Conservation (phyloP, 2,329 filamentous ascomycete genomes). For the Fusarium sp. region DNA sequence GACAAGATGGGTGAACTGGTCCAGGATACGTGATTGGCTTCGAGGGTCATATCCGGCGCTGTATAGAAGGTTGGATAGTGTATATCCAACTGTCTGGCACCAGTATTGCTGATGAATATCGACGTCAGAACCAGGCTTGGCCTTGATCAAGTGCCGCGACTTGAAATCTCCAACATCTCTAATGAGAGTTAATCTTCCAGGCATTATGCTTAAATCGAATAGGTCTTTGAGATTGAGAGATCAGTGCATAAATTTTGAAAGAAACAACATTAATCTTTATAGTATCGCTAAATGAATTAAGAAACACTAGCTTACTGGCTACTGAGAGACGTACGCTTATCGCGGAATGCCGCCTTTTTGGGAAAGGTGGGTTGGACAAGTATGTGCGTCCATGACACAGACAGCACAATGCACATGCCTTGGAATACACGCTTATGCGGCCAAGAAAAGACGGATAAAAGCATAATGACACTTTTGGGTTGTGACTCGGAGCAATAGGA, state of each 20-base stretch:
- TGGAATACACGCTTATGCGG: neutral
- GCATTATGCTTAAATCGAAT: neutral
- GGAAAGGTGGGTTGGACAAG: neutral
- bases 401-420: neutral
- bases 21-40: neutral
- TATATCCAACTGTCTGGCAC: neutral
- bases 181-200: neutral
- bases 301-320: neutral
- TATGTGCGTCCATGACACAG: neutral
- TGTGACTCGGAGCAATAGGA: neutral
- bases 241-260: neutral
- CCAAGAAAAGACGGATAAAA: neutral
- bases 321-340: accelerated
- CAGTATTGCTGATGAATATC: neutral
- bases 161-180: neutral
- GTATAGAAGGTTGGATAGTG: neutral
- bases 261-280: neutral
- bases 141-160: neutral
- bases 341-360: neutral
- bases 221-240: neutral
- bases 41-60: neutral
- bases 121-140: neutral
- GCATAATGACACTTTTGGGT: neutral
- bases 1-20: neutral
- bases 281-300: neutral